These are phyloP conservation scores for Colletotrichum tofieldiae DNA, from an alignment of 2,329 filamentous ascomycete species.

Conservation along the genomic window DNA sequence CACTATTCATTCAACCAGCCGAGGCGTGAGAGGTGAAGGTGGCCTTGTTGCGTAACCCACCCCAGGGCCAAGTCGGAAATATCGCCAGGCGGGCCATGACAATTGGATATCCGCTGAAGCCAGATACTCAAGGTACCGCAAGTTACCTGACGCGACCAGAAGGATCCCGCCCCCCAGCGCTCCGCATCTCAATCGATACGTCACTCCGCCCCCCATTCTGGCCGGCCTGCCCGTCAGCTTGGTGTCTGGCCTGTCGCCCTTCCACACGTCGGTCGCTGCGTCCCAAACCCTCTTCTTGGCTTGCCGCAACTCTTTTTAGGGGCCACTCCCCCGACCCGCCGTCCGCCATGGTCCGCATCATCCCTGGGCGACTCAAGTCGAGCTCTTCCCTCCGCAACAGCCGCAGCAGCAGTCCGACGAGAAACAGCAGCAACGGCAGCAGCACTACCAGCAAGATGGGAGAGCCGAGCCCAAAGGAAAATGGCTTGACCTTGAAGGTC, in stretches of 20 bases:
- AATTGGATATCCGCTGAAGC: conserved; percentile 33
- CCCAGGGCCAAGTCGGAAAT: conserved; percentile 1
- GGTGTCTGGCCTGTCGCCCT: conserved; percentile 35
- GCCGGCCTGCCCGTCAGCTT: conserved; percentile 30
- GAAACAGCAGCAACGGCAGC: conserved; percentile 59
- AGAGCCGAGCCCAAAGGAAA: conserved; percentile 55
- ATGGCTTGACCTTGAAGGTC: conserved; percentile 67
- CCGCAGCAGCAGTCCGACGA: conserved; percentile 65
- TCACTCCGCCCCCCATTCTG: conserved; percentile 39
- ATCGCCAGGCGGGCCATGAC: conserved; percentile 16
- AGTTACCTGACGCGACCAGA: conserved; percentile 29
- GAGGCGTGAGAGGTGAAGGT: conserved; percentile 13
- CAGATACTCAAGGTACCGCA: conserved; percentile 30
- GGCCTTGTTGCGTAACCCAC: neutral
- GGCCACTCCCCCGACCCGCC: conserved; percentile 37
- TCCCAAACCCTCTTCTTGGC: conserved; percentile 40
- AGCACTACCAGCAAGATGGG: conserved; percentile 47
- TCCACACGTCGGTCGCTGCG: conserved; percentile 27
- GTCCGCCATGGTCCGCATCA: conserved; percentile 69
- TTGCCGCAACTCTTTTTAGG: conserved; percentile 43
- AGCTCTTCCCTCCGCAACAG: conserved; percentile 59
- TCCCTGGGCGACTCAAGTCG: conserved; percentile 69
- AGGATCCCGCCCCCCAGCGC: conserved; percentile 11
- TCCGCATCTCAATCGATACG: conserved; percentile 42
- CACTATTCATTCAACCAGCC: conserved; percentile 4